Evolutionary conservation across 2,329 filamentous ascomycete species (phyloP).

Genomic region (Hypoxylon sp.): DNA sequence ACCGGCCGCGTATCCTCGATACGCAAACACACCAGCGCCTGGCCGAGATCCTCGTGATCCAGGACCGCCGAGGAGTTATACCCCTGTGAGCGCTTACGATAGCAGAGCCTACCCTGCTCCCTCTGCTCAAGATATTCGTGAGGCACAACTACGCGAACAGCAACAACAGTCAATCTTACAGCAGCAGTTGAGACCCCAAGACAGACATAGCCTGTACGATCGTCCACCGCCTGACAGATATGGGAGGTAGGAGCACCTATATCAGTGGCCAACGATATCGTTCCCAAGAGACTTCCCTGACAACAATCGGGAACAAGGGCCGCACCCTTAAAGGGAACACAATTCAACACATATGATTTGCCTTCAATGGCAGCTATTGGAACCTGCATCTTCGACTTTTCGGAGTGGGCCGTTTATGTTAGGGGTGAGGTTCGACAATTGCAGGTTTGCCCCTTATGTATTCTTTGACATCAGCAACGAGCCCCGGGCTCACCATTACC

Average conservation of each 20-base stretch:
- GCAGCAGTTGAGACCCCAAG: constrained; percentile 59
- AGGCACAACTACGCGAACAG: constrained; percentile 53
- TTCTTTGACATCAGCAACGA: neutral
- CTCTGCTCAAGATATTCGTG: constrained; percentile 52
- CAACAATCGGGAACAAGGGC: neutral
- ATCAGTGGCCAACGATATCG: neutral
- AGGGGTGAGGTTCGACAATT: neutral
- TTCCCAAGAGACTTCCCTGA: neutral
- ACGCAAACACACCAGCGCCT: constrained; percentile 59
- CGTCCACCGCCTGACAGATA: constrained; percentile 59
- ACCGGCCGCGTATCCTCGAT: constrained; percentile 57
- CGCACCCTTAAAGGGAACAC: neutral
- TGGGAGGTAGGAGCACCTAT: constrained; percentile 53
- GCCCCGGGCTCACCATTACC: neutral
- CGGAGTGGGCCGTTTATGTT: neutral
- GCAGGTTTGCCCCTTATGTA: neutral
- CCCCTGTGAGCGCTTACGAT: constrained; percentile 59
- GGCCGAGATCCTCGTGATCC: constrained; percentile 58
- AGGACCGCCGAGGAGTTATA: constrained; percentile 60
- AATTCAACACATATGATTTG: neutral
- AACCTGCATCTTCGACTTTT: neutral
- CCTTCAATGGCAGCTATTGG: too few relatives aligned
- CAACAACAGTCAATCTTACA: constrained; percentile 55
- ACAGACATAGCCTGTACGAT: constrained; percentile 56
- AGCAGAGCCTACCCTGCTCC: constrained; percentile 55